phyloP scores from a whole-genome alignment of 768 basidiomycete genomes.

The Boletus sensibilis region DNA sequence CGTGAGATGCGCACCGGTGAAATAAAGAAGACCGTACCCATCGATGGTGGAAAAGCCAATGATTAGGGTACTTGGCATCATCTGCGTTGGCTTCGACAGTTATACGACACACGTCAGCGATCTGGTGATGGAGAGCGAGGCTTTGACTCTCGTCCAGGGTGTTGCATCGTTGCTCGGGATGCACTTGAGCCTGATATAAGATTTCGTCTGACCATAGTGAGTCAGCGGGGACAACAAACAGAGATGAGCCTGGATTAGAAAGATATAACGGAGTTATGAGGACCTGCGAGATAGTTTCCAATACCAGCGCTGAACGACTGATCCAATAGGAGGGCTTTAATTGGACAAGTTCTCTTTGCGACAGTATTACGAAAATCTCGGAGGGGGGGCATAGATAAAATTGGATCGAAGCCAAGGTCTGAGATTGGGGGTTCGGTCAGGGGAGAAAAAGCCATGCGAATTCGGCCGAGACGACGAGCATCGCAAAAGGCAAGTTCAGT shows the following conservation, averaged over 20 bases:
- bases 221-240: background rate
- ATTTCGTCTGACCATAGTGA: constrained; percentile 53
- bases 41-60: constrained; percentile 68
- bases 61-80: constrained; percentile 58
- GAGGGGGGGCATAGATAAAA: constrained; percentile 62
- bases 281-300: constrained; percentile 82
- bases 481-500: constrained; percentile 69
- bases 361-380: constrained; percentile 49
- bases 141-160: constrained; percentile 51
- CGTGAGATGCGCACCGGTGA: constrained; percentile 10
- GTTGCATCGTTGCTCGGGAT: constrained; percentile 68
- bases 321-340: constrained; percentile 75
- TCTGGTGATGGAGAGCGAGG: constrained; percentile 50
- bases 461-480: constrained; percentile 66
- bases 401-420: constrained; percentile 73
- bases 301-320: constrained; percentile 81
- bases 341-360: constrained; percentile 56
- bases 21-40: constrained; percentile 45
- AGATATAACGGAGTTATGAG: background rate
- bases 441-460: constrained; percentile 61
- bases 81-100: constrained; percentile 74
- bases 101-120: constrained; percentile 51
- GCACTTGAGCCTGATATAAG: constrained; percentile 68
- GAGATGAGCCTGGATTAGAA: background rate
- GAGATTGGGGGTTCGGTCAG: constrained; percentile 67